Evolutionary conservation across 768 basidiomycete genomes (phyloP).

Genomic region (Termitomyces titanicus): DNA sequence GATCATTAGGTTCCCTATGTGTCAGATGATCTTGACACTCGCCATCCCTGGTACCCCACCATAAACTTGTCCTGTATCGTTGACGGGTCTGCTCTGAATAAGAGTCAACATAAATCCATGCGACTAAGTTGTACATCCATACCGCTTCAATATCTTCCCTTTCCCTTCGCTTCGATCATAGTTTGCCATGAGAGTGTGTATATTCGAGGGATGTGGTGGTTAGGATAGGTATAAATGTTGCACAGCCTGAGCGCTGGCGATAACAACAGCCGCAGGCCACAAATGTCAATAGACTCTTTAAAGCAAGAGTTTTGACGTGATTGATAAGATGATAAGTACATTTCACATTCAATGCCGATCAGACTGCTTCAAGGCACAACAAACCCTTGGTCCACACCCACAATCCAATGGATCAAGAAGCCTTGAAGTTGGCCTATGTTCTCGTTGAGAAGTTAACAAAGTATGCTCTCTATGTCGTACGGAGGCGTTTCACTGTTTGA

Average conservation of each 20-base stretch:
- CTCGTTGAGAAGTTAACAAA: conserved; percentile 32
- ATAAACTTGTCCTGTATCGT: conserved; percentile 84
- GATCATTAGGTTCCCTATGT: neutral
- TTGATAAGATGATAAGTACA: conserved; percentile 1
- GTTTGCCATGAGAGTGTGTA: conserved; percentile 22
- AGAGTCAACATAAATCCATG: conserved; percentile 2
- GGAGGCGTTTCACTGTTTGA: neutral
- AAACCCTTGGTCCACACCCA: neutral
- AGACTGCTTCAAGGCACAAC: neutral
- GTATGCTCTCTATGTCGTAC: conserved; percentile 26
- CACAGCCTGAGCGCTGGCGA: conserved; percentile 3
- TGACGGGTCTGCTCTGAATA: conserved; percentile 56
- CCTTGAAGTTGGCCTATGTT: conserved; percentile 33
- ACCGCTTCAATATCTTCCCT: conserved; percentile 42
- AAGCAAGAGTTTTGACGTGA: neutral
- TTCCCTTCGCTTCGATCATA: conserved; percentile 17
- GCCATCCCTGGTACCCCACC: conserved; percentile 90
- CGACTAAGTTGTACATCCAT: conserved; percentile 5
- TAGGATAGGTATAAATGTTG: neutral
- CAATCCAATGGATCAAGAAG: conserved; percentile 36
- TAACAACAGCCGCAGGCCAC: conserved; percentile 5
- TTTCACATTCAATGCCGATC: neutral
- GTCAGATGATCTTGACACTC: conserved; percentile 17
- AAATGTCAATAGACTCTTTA: neutral
- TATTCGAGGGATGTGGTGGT: conserved; percentile 1